Conservation (phyloP, 495 filamentous ascomycete species). For the Penicillium daleae region DNA sequence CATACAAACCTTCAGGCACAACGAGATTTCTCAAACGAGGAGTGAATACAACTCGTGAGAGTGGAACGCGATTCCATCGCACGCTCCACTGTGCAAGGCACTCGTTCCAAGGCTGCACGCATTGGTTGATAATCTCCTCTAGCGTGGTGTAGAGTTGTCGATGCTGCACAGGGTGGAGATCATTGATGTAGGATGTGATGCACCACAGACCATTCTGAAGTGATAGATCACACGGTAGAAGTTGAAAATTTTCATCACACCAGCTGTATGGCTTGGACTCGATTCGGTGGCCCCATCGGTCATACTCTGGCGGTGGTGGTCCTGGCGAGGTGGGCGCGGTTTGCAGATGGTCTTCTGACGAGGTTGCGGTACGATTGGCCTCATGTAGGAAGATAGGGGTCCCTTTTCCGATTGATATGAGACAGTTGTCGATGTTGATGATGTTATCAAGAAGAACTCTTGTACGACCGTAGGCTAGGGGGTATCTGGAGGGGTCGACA, state of each 20-base stretch:
- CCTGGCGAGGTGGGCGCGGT: neutral
- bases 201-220: neutral
- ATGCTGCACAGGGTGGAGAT: neutral
- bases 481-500: neutral
- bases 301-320: neutral
- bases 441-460: neutral
- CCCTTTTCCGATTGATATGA: neutral
- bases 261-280: neutral
- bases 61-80: neutral
- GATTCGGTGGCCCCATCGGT: neutral
- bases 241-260: neutral
- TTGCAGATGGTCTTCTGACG: neutral
- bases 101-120: neutral
- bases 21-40: neutral
- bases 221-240: neutral
- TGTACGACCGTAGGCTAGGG: neutral
- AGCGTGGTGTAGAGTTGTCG: neutral
- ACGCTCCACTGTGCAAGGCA: neutral
- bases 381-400: neutral
- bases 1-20: neutral
- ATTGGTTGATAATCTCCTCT: neutral
- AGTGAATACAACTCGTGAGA: neutral
- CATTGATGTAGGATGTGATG: neutral
- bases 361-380: too few species aligned
- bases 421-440: neutral